phyloP scores from a whole-genome alignment of 331 rosid species.

The Rhamnella rubrinervis region DNA sequence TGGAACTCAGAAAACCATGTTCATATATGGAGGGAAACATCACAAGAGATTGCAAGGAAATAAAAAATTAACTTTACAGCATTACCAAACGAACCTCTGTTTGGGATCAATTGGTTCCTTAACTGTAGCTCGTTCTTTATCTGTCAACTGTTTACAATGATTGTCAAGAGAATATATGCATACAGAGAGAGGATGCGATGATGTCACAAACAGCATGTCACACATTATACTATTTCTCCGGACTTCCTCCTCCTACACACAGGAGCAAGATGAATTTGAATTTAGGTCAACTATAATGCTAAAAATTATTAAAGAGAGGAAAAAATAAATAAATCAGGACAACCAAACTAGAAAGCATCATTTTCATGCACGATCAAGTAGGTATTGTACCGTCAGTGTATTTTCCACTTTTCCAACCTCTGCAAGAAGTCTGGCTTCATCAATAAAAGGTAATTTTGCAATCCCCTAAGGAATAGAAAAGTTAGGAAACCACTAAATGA shows the following conservation, averaged over 20 bases:
- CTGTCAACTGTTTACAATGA: constrained; percentile 66
- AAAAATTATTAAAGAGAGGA: too few species aligned
- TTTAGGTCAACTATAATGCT: too few species aligned
- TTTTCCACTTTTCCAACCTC: constrained; percentile 75
- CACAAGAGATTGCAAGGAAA: not conserved
- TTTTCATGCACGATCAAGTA: constrained; percentile 7
- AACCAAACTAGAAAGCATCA: not conserved
- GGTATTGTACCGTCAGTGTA: constrained; percentile 61
- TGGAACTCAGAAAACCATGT: not conserved
- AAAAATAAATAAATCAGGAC: not conserved
- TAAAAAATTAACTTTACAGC: constrained; percentile 2
- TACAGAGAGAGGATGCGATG: constrained; percentile 92
- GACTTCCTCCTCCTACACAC: constrained; percentile 57
- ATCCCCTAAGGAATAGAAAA: constrained; percentile 60
- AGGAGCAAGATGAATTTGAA: not conserved
- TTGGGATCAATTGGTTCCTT: constrained; percentile 79
- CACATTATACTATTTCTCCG: constrained; percentile 76
- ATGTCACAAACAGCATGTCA: constrained; percentile 85
- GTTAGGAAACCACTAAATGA: constrained; percentile 6
- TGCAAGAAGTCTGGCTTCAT: constrained; percentile 80
- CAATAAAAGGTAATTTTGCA: constrained; percentile 98
- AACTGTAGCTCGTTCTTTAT: constrained; percentile 54
- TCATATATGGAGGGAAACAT: not conserved
- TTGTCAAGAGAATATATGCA: constrained; percentile 91
- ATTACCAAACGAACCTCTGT: constrained; percentile 57